Evolutionary conservation across 345 rosid species (phyloP).

Genomic region (Punica granatum): DNA sequence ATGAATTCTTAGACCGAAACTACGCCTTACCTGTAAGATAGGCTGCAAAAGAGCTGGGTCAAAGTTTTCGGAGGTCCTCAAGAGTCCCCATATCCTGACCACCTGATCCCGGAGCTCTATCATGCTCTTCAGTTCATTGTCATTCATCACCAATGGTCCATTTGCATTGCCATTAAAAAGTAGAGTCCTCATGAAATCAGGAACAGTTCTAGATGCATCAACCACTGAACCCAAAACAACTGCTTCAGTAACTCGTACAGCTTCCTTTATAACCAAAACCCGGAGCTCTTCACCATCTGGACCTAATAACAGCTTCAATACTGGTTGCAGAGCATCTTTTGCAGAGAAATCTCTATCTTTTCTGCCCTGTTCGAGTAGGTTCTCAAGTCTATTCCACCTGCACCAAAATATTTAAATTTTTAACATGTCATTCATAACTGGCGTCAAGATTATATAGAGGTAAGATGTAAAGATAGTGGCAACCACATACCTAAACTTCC

Average conservation of each 20-base stretch:
- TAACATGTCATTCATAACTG: background rate
- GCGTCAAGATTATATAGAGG: background rate
- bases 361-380: slow-evolving; percentile 83
- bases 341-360: slow-evolving; percentile 91
- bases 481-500: slow-evolving; percentile 60
- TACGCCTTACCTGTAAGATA: slow-evolving; percentile 50
- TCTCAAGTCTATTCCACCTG: slow-evolving; percentile 98
- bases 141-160: slow-evolving; percentile 53
- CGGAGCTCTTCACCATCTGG: slow-evolving; percentile 81
- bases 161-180: slow-evolving; percentile 49
- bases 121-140: slow-evolving; percentile 50
- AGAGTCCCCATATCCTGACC: slow-evolving; percentile 74
- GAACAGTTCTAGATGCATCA: slow-evolving; percentile 72
- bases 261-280: slow-evolving; percentile 71
- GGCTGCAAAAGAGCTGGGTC: slow-evolving; percentile 84
- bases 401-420: slow-evolving; percentile 16
- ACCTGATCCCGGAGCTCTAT: slow-evolving; percentile 74
- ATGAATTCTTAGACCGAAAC: background rate
- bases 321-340: slow-evolving; percentile 95
- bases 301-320: slow-evolving; percentile 68
- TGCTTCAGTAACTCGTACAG: slow-evolving; percentile 82
- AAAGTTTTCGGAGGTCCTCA: slow-evolving; percentile 67
- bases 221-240: slow-evolving; percentile 48
- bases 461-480: slow-evolving; percentile 5
- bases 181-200: slow-evolving; percentile 45